Conservation (phyloP, 2,329 filamentous ascomycete genomes). For the Ophiostoma triangulosporum region DNA sequence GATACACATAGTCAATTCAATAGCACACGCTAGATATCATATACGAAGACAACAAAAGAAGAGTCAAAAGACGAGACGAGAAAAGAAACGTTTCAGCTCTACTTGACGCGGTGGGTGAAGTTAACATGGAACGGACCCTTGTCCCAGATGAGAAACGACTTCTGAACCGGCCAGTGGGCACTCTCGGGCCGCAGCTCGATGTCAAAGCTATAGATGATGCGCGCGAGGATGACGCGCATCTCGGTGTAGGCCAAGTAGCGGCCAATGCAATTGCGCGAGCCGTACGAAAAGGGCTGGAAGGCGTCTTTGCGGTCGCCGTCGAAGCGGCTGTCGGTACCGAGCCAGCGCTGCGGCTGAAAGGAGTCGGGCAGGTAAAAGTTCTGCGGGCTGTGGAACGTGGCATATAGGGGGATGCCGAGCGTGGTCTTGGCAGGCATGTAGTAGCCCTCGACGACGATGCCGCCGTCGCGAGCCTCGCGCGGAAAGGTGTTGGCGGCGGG, state of each 20-base stretch:
- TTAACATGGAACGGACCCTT: too few relatives aligned
- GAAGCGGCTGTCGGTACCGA: constrained; percentile 24
- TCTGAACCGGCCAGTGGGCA: too few relatives aligned
- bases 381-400: constrained; percentile 22
- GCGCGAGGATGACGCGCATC: constrained; percentile 34
- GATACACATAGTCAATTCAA: too few relatives aligned
- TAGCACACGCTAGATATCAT: too few relatives aligned
- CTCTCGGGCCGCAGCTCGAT: too few relatives aligned
- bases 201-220: too few relatives aligned
- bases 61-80: too few relatives aligned
- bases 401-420: constrained; percentile 17
- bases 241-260: constrained; percentile 36
- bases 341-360: constrained; percentile 36
- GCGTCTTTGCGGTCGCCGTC: constrained; percentile 26
- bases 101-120: too few relatives aligned
- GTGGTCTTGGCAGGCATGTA: constrained; percentile 13
- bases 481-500: constrained; percentile 19
- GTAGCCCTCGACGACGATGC: constrained; percentile 3
- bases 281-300: constrained; percentile 34
- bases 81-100: too few relatives aligned
- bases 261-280: constrained; percentile 36
- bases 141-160: too few relatives aligned
- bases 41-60: too few relatives aligned
- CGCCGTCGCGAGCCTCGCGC: constrained; percentile 12
- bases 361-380: constrained; percentile 25